phyloP scores from a whole-genome alignment of 148 eudicot genomes.

The Vaccinium myrtillus region DNA sequence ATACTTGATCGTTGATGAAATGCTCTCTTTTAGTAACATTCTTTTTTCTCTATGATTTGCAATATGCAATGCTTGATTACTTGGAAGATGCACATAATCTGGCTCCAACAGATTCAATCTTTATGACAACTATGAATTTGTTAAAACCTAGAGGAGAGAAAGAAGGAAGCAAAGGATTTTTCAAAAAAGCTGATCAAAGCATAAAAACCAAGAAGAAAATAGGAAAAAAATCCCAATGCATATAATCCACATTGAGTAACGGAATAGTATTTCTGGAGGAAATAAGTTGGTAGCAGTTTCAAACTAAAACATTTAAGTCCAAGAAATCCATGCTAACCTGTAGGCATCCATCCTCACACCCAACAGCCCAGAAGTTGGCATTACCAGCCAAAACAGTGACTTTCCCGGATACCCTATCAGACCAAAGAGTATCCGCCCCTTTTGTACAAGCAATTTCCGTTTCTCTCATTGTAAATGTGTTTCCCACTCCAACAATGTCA shows the following conservation, averaged over 20 bases:
- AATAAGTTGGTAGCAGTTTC: background rate
- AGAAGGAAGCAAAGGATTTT: background rate
- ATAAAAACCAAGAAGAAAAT: conserved; percentile 4
- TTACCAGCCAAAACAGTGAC: conserved; percentile 95
- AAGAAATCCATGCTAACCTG: conserved; percentile 54
- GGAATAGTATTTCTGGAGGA: background rate
- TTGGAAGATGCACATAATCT: background rate
- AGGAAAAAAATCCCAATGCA: background rate
- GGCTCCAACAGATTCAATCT: background rate
- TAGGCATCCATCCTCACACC: conserved; percentile 91
- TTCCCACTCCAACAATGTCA: conserved; percentile 71
- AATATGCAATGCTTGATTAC: background rate
- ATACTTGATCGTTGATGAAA: background rate
- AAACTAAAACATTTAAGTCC: background rate
- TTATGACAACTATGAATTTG: background rate
- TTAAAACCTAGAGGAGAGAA: background rate
- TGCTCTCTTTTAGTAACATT: background rate
- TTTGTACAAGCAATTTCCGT: conserved; percentile 79
- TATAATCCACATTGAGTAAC: background rate
- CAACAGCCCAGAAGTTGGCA: conserved; percentile 93
- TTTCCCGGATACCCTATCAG: conserved; percentile 85
- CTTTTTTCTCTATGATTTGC: background rate
- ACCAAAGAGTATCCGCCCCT: conserved; percentile 80
- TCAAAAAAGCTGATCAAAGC: background rate
- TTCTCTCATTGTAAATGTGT: conserved; percentile 63